Base-by-base conservation (phyloP, 352 stramenopile genomes). In the Globisporangium spinosum region DNA sequence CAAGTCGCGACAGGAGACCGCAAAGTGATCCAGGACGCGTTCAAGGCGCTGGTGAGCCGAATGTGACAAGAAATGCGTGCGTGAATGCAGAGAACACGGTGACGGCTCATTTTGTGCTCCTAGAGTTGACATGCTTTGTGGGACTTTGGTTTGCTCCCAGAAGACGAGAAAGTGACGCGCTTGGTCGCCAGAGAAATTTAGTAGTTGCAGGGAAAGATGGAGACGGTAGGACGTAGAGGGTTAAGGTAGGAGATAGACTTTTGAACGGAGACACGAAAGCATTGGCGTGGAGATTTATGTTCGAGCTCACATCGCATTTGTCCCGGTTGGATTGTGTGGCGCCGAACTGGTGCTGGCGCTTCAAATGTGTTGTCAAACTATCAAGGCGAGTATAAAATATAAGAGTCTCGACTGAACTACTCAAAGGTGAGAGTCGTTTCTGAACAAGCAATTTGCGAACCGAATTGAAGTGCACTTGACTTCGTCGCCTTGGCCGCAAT, bases 21-120 rank as follows among this genome's bases (percentile, higher is more conserved):
- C 56, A 86, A 90, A 71, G 70, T 77, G 45, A 92, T 92, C 53
- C 67, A 81, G 47, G 75, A 70, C 40, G 77, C 77, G 58, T 94
- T 91, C 73, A 91, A 91, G 70, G 73, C 76, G 49, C 70, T 94
- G 49, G 77, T 90, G 61, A 74, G 73, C 32, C 73, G 79, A 29
- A 85, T 89, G 75, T 78, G 54, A 73, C 8, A 17, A 27, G 22
- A 32, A 3, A 29, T 27, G 49, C 15, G 5, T 49, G 40, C 13
- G 40, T 49, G 40, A 20, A 35, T 35, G 7, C 32, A 35, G 32
- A 49, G 15, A 49, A 49, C 15, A 49, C n/a, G 15, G 40, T 43
- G 12, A 43, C 35, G 10, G 35, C 35, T 43, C 35, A 17, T n/a
- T 49, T 49, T 20, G 4, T 49, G 40, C 15, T 7, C 13, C 4